A percentile compares a stretch with the other conserved stretches of the same genome.
Evolutionary conservation across 2,329 filamentous ascomycete species (phyloP).

Genomic region (Paecilomyces fulvus): DNA sequence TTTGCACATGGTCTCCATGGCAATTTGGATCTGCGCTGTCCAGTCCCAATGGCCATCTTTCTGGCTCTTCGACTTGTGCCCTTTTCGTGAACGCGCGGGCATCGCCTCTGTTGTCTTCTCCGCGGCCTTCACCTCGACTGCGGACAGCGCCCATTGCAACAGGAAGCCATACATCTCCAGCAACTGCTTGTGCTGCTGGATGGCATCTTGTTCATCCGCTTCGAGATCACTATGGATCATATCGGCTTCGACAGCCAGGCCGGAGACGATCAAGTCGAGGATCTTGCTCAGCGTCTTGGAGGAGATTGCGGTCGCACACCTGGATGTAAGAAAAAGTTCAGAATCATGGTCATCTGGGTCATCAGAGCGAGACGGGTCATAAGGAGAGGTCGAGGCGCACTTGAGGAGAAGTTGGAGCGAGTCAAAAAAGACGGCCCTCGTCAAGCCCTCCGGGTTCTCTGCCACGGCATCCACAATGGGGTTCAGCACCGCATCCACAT

Average conservation of each 20-base stretch:
- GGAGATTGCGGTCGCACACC: conserved; percentile 72
- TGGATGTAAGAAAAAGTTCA: conserved; percentile 59
- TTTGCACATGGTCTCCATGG: conserved; percentile 91
- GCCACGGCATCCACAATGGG: conserved; percentile 87
- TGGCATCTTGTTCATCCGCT: conserved; percentile 78
- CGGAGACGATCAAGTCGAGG: conserved; percentile 81
- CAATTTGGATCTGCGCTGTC: conserved; percentile 73
- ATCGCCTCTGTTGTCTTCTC: conserved; percentile 74
- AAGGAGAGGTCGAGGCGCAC: conserved; percentile 59
- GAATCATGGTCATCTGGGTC: conserved; percentile 44
- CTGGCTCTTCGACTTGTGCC: conserved; percentile 58
- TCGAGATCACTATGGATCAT: conserved; percentile 78
- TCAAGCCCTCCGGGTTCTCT: conserved; percentile 82
- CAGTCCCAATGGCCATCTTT: conserved; percentile 86
- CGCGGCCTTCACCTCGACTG: conserved; percentile 86
- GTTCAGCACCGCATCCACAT: conserved; percentile 81
- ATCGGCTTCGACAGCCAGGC: conserved; percentile 76
- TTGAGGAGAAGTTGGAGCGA: conserved; percentile 94
- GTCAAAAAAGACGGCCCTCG: conserved; percentile 71
- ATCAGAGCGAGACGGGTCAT: conserved; percentile 18
- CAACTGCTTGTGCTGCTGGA: conserved; percentile 80
- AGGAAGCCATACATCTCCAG: conserved; percentile 92
- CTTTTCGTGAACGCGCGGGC: conserved; percentile 65
- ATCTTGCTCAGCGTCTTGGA: conserved; percentile 82
- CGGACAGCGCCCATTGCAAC: conserved; percentile 87